Base-by-base conservation (phyloP, 345 rosid genomes). In the Pistacia integerrima region DNA sequence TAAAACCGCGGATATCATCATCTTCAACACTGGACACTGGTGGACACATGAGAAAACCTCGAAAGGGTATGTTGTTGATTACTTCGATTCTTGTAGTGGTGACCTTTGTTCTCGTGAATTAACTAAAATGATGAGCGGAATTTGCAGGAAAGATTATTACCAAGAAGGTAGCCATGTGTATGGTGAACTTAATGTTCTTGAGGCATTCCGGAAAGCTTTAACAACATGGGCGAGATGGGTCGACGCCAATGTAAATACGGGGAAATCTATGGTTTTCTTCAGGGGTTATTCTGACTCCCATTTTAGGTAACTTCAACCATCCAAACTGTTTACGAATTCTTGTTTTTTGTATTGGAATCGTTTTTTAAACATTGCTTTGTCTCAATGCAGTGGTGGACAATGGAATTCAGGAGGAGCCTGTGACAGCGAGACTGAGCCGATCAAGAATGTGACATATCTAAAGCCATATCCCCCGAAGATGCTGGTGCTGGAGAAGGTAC, bases 21-120 rank as follows among this genome's bases (percentile, higher is more conserved):
- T 96, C 70, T 96, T 93, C 86, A 96, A 96, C 67, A 96, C 99
- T 0, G 99, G 99, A 30, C 99, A 96, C 60, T 96, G 99, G 99
- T 93, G 99, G 99, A 96, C 98, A 81, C 99, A 96, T 74, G 98
- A 96, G 10, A 96, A 96, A 81, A 96, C 99, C 67, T 85, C 98
- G 33, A 84, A 77, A 84, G 99, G 99, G 99, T 96, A 25, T 25
- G 25, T 79, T 20, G 49, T 12, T 41, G 6, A 8, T 41, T 41
- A 41, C 44, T 41, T 5, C 44, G 6, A 41, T 41, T 41, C 44
- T 5, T 41, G 44, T 41, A 5, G 5, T 41, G 44, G 7, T 4
- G 6, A 4, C 5, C 20, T 51, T 38, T 68, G 1, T 12, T 73
- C n/a, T 57, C 54, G 1, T 46, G 2, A 11, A 22, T 77, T 5